Evolutionary conservation across 2,329 filamentous ascomycete genomes (phyloP).

Genomic region (Trichoderma arundinaceum): DNA sequence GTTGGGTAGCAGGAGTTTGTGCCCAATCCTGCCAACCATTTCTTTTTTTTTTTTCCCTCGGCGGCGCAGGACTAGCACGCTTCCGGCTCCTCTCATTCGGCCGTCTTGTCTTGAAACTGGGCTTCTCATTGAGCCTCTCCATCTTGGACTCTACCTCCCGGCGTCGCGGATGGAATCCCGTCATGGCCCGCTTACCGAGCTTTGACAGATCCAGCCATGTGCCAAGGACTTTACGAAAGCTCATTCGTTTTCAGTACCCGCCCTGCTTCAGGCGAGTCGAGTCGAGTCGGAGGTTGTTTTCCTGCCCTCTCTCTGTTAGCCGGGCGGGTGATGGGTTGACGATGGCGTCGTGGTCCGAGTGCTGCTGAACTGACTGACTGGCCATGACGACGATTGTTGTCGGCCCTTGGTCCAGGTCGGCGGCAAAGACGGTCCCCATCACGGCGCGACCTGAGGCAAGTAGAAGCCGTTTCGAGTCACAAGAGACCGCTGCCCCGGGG

Average conservation of each 20-base stretch:
- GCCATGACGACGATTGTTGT: conserved; percentile 1
- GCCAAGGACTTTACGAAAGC: conserved; percentile 17
- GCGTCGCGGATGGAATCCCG: conserved; percentile 26
- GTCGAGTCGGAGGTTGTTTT: neutral
- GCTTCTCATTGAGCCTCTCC: conserved; percentile 22
- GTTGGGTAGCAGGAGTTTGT: conserved; percentile 33
- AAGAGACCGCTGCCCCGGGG: conserved; percentile 10
- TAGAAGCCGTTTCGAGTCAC: conserved; percentile 22
- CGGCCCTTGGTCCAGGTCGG: conserved; percentile 1
- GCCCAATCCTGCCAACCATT: conserved; percentile 32
- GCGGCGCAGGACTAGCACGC: conserved; percentile 15
- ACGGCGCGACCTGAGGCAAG: conserved; percentile 14
- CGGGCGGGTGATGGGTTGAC: conserved; percentile 25
- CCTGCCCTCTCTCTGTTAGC: neutral
- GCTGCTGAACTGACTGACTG: conserved; percentile 25
- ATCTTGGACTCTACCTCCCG: conserved; percentile 23
- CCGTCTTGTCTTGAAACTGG: conserved; percentile 27
- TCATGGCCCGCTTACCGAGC: conserved; percentile 23
- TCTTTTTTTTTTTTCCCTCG: neutral
- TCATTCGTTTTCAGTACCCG: conserved; percentile 28
- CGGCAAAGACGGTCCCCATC: conserved; percentile 17
- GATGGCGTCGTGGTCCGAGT: conserved; percentile 30
- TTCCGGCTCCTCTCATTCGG: conserved; percentile 20
- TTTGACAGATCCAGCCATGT: conserved; percentile 26
- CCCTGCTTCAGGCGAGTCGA: conserved; percentile 26